phyloP scores from a whole-genome alignment of 2,329 filamentous ascomycete species.

The Coniochaeta sp. region DNA sequence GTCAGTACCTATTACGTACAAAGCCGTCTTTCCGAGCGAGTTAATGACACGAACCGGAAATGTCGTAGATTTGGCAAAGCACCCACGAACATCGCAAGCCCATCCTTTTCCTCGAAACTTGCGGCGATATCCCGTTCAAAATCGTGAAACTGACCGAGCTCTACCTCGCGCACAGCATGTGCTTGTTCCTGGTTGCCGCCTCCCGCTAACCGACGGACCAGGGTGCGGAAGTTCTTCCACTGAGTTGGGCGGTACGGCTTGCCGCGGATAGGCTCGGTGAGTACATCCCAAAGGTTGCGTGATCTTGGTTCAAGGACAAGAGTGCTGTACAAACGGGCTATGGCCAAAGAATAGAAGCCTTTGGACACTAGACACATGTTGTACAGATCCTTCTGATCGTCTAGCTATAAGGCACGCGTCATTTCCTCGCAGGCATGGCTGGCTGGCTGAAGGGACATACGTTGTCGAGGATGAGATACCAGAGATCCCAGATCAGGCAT shows the following conservation, averaged over 20 bases:
- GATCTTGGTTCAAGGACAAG: not conserved
- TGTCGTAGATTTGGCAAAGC: not conserved
- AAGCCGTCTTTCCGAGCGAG: not conserved
- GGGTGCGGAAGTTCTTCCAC: not conserved
- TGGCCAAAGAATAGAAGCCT: not conserved
- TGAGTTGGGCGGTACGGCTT: not conserved
- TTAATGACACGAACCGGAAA: not conserved
- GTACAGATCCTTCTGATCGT: not conserved
- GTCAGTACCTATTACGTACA: not conserved
- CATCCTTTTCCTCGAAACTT: not conserved
- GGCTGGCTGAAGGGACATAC: not conserved
- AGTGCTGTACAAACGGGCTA: not conserved
- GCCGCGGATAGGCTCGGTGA: no score
- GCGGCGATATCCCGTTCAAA: not conserved
- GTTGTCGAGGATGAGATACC: slow-evolving; percentile 2
- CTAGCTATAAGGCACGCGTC: not conserved
- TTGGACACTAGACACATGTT: slow-evolving; percentile 3
- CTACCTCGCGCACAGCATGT: not conserved
- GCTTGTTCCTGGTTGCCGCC: not conserved
- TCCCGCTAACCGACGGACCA: not conserved
- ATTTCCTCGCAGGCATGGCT: not conserved
- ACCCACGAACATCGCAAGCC: not conserved
- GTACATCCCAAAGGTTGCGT: no score
- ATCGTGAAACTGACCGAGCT: not conserved
- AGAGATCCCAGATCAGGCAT: not conserved